Evolutionary conservation across 2,329 filamentous ascomycete species (phyloP).

Genomic region (Fusarium veterinarium): DNA sequence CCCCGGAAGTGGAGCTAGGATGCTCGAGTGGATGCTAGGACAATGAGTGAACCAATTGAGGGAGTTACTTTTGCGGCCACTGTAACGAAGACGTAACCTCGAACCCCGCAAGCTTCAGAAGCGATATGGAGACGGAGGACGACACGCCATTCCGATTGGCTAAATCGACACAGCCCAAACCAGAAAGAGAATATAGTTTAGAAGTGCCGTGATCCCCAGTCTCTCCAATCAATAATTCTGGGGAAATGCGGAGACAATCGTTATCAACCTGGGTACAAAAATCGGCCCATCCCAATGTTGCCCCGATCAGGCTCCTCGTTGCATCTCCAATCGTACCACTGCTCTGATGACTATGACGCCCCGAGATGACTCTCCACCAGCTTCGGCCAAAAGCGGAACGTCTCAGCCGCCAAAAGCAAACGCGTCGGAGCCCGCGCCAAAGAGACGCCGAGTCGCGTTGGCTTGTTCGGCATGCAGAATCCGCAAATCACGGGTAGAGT

Average conservation of each 20-base stretch:
- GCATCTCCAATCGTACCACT: neutral
- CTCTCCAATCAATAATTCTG: neutral
- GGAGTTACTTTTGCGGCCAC: neutral
- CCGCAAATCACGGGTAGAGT: conserved; percentile 4
- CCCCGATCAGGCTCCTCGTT: neutral
- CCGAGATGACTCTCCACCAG: neutral
- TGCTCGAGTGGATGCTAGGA: neutral
- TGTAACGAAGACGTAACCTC: neutral
- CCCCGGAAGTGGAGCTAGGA: neutral
- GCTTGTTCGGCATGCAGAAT: conserved; percentile 11
- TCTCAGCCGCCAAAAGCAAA: neutral
- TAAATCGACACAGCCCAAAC: neutral
- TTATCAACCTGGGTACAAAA: neutral
- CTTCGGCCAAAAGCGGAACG: neutral
- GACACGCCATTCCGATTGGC: neutral
- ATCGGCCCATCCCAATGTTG: conserved; percentile 11
- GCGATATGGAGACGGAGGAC: neutral
- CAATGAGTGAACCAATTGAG: neutral
- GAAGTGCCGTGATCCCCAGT: neutral
- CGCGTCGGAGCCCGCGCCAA: neutral
- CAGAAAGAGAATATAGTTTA: neutral
- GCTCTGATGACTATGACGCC: neutral
- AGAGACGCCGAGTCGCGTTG: conserved; percentile 3
- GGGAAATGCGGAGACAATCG: neutral
- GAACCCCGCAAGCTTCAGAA: neutral